Conservation (phyloP, 23 red algal species). For the Gracilaria caudata region DNA sequence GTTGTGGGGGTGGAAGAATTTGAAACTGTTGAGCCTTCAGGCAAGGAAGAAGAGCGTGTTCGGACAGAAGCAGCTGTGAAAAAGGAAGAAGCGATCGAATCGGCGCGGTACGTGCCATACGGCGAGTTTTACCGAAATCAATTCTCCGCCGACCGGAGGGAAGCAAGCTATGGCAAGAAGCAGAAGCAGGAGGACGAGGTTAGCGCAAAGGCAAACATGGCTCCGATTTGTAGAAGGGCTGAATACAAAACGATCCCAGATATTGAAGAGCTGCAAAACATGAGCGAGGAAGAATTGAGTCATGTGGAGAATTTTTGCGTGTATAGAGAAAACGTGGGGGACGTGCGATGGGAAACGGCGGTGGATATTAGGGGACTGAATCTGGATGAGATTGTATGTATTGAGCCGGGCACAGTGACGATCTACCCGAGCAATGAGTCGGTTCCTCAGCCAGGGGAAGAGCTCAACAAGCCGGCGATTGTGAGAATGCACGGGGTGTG, state of each 20-base stretch:
- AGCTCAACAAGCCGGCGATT: constrained; percentile 71
- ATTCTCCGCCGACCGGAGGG: neutral
- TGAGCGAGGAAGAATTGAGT: constrained; percentile 63
- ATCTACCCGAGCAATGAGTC: constrained; percentile 81
- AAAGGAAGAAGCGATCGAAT: constrained; percentile 8
- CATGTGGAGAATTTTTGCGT: constrained; percentile 69
- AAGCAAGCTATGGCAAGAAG: neutral
- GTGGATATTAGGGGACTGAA: constrained; percentile 84
- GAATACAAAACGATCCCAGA: constrained; percentile 57
- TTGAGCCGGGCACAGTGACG: constrained; percentile 76
- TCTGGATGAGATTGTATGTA: constrained; percentile 69
- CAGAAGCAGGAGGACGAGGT: neutral
- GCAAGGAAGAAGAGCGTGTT: neutral
- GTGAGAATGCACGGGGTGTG: constrained; percentile 71
- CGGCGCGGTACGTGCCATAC: constrained; percentile 30
- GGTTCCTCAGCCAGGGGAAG: constrained; percentile 39
- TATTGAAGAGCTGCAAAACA: constrained; percentile 28
- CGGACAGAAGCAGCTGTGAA: neutral
- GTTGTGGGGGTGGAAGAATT: neutral
- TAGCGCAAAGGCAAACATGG: neutral
- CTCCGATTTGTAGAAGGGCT: constrained; percentile 40
- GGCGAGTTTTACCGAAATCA: constrained; percentile 47
- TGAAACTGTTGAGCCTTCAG: neutral
- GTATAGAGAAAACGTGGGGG: constrained; percentile 61
- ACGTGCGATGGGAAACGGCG: constrained; percentile 72